Base-by-base conservation (phyloP, 2,329 filamentous ascomycete genomes). In the Dactylonectria macrodidyma region DNA sequence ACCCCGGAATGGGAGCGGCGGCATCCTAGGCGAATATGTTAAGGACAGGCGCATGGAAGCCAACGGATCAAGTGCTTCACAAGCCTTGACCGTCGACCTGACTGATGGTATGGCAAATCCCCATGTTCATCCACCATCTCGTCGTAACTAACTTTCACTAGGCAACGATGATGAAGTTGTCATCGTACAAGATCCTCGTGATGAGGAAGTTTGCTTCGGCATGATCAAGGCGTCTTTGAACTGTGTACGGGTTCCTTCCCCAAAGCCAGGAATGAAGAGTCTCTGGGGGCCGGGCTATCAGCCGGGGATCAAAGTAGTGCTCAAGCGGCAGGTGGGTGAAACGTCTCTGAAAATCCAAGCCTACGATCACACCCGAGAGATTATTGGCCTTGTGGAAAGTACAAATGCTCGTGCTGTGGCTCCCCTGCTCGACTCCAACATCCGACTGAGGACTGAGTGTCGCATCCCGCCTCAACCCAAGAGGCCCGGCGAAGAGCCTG, bases 151-250 rank as follows among this genome's bases (percentile, higher is more conserved):
- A 73, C 51, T n/a, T 41, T 12, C 2, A n/a, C 14, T 58, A 78
- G 76, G 76, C 34, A 76, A 76, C 71, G 91, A 92, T 50, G 88
- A 90, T 30, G 89, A 92, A 10, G 76, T 90, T 4, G 81, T 87
- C 22, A 83, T 90, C 41, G 79, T 90, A 14, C 85, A 87, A 48
- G 87, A 93, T 63, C 85, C 89, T 34, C 87, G 85, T 54, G 87
- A 90, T 22, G 89, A 93, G 76, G 90, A 94, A 75, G 92, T 97
- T 3, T 97, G 94, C 81, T 95, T 93, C 76, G 94, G 94, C 48
- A 92, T 92, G 81, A 81, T 97, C 22, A 90, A 94, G 62, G 87
- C 90, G 2, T 88, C 84, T 61, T 84, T 96, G 48, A 90, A 91
- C 70, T 92, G 91, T 68, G 87, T 89, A 74, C 83, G 85, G 41